Percentiles rank a stretch among this genome's conserved stretches.
phyloP scores from a whole-genome alignment of 2,329 filamentous ascomycete species.

The Acephala macrosclerotiorum region DNA sequence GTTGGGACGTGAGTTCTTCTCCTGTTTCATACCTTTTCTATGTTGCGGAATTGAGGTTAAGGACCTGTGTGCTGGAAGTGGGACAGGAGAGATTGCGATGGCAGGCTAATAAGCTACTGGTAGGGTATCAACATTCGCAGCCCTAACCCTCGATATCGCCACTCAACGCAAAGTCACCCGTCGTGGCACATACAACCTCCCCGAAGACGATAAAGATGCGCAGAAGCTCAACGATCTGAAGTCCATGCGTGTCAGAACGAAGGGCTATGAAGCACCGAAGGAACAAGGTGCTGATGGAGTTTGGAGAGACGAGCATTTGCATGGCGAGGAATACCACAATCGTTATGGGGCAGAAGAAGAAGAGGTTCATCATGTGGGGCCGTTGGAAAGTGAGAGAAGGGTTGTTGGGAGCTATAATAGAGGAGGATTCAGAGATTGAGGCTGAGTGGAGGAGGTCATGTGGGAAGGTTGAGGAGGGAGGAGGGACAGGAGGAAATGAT shows the following conservation, averaged over 20 bases:
- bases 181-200: conserved; percentile 35
- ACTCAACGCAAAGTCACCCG: conserved; percentile 33
- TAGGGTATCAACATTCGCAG: conserved; percentile 37
- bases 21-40: not conserved
- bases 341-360: conserved; percentile 36
- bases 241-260: conserved; percentile 19
- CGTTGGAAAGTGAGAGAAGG: conserved; percentile 20
- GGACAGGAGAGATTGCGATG: no score
- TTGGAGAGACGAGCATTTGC: conserved; percentile 25
- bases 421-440: not conserved
- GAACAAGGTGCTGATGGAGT: conserved; percentile 19
- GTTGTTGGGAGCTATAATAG: not conserved
- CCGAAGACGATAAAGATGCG: conserved; percentile 40
- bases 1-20: conserved; percentile 37
- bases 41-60: no score
- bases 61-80: no score
- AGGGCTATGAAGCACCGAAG: conserved; percentile 31
- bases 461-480: not conserved
- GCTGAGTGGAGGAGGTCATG: no score
- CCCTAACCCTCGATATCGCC: conserved; percentile 37
- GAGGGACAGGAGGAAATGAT: not conserved
- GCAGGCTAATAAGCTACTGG: no score
- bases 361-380: conserved; percentile 18
- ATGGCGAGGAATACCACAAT: conserved; percentile 40
- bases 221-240: conserved; percentile 33